Evolutionary conservation across 1,284 basidiomycete genomes (phyloP).

Genomic region (Heterobasidion occidentale): DNA sequence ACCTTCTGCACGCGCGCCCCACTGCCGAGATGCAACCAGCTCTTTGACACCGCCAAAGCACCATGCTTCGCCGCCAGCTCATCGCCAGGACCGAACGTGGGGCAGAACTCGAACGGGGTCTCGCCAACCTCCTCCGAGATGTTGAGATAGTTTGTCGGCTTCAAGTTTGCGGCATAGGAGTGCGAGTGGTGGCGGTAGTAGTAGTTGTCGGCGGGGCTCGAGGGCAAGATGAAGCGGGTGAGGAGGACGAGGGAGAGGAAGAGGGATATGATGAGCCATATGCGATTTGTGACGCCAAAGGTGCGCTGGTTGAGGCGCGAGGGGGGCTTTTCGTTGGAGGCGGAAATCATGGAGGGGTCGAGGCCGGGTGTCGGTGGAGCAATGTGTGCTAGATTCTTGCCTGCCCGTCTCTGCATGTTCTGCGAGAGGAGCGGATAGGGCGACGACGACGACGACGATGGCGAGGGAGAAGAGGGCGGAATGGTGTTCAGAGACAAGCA

Average conservation of each 20-base stretch:
- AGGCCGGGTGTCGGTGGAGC: conserved; percentile 30
- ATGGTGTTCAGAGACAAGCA: neutral
- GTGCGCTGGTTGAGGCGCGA: conserved; percentile 47
- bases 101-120: conserved; percentile 87
- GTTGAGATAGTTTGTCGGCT: conserved; percentile 66
- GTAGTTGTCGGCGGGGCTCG: conserved; percentile 19
- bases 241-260: conserved; percentile 55
- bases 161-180: conserved; percentile 43
- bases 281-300: conserved; percentile 58
- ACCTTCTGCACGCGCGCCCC: conserved; percentile 81
- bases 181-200: conserved; percentile 18
- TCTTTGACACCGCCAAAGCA: conserved; percentile 67
- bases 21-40: conserved; percentile 73
- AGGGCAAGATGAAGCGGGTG: conserved; percentile 50
- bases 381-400: conserved; percentile 46
- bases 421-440: neutral
- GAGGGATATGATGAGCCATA: conserved; percentile 60
- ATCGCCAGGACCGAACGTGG: conserved; percentile 78
- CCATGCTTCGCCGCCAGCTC: conserved; percentile 74
- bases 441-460: neutral
- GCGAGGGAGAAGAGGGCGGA: neutral
- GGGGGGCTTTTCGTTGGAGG: conserved; percentile 36
- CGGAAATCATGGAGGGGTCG: conserved; percentile 33
- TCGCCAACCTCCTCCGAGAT: conserved; percentile 35
- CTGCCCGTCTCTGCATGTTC: conserved; percentile 51